Base-by-base conservation (phyloP, 768 basidiomycete species). In the Tulasnella sp. region DNA sequence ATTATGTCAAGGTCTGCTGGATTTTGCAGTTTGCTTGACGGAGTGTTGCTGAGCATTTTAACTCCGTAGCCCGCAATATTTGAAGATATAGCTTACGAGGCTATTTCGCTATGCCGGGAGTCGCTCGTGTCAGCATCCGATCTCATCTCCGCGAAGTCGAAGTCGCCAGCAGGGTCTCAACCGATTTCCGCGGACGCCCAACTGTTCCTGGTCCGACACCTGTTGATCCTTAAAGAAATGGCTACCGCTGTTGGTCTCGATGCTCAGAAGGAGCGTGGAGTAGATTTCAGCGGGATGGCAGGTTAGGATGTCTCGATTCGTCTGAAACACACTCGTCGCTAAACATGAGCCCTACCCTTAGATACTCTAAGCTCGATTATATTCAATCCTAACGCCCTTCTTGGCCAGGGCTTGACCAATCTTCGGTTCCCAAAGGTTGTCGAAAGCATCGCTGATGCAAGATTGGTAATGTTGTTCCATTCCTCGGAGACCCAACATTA, bases 81-180 rank as follows among this genome's bases (percentile, higher is more conserved):
- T 80, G 94, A 96, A 82, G 98, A 99, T 84, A 94, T 99, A 56
- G 96, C 97, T 0, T 94, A 96, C 85, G 97, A 98, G 86, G 95
- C 97, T 0, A 88, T 98, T 42, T 88, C 89, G 18, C 87, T 95
- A 5, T 97, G 96, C 84, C 90, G 92, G 46, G 89, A 92, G 80
- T 97, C 97, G 0, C 89, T 99, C 4, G 87, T 93, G 46, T 85
- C 89, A 7, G 95, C 94, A 0, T 89, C 93, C 0, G 89, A 92
- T n/a, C 86, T 88, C 31, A 87, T 98, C 74, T 87, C 89, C 34
- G 82, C 86, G 40, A 89, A 88, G 31, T 81, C 86, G 9, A 74
- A 48, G 24, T 4, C 71, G 10, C 24, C 52, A 39, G 36, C 62
- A 34, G 73, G 34, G 19, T 5, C 21, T 21, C 39, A 74, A 9